Evolutionary conservation across 1,139 yeast genomes (phyloP), one percentile per base, ranked within the genome.

Genomic region (Hyphopichia khmerensis): DNA sequence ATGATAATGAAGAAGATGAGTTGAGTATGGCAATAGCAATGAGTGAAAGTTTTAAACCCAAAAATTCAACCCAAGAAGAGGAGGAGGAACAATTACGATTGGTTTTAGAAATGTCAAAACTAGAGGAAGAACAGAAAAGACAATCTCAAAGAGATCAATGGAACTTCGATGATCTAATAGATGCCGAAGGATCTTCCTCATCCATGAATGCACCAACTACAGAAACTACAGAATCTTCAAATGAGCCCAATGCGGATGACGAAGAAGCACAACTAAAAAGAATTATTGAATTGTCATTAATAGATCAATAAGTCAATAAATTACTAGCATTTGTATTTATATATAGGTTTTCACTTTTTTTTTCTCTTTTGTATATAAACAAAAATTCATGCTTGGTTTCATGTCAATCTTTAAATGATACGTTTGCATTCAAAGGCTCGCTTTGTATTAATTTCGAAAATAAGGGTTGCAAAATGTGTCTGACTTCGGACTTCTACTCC

Each of bases 11-110:
- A 36, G 69, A 65, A 40, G 84, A 72, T 36, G 80, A 72, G 53
- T 56, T 75, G 24, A 72, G 76, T 34, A 55, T 79, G 43, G 84
- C 84, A 0, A 52, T 79, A 48, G 84, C 83, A 1, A 52, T 80
- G 46, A 79, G 82, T 49, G 65, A 67, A 50, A 69, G 81, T 48
- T 38, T 32, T 42, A 36, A 40, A 18, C 26, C 39, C 38, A 33
- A 27, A 16, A 29, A 14, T 4, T 4, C 32, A 13, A 33, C 21
- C 14, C 31, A 39, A 4, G 37, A 43, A 14, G 40, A 40, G 7
- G 53, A 48, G 4, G 69, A 64, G 24, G 64, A 55, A 4, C 66
- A 65, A 16, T 51, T 68, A 17, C 46, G 51, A 32, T 35, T 45
- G 39, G 72, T 57, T 2, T 43, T 64, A 8, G 64, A 59, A 35